These are phyloP conservation scores for Boletus sp. DNA, from an alignment of 768 basidiomycete species.

Conservation along the genomic window DNA sequence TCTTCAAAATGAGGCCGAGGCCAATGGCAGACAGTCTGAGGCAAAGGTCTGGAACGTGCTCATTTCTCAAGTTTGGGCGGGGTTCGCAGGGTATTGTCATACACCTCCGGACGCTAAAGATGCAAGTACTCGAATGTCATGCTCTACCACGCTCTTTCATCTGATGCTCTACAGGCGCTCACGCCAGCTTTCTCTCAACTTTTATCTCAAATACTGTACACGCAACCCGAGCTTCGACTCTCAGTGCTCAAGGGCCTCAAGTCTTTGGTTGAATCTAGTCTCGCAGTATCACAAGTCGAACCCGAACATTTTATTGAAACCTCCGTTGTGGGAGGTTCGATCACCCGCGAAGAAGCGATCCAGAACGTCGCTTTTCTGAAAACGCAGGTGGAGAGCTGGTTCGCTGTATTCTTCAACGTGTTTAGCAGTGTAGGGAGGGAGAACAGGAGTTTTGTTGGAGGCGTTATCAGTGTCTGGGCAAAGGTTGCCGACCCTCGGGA, in stretches of 20 bases:
- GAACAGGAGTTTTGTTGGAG: conserved; percentile 71
- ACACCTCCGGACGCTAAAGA: conserved; percentile 69
- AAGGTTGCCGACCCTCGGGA: conserved; percentile 77
- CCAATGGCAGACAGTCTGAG: conserved; percentile 70
- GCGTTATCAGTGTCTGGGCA: conserved; percentile 85
- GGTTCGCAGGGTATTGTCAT: conserved; percentile 88
- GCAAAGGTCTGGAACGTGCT: conserved; percentile 95
- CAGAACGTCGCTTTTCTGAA: conserved; percentile 70
- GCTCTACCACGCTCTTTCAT: not conserved
- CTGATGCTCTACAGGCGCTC: conserved; percentile 51
- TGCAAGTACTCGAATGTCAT: conserved; percentile 37
- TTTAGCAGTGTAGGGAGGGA: conserved; percentile 83
- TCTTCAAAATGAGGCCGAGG: conserved; percentile 75
- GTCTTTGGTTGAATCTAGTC: conserved; percentile 77
- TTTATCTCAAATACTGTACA: conserved; percentile 91
- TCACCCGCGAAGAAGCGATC: conserved; percentile 58
- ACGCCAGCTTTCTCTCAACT: conserved; percentile 78
- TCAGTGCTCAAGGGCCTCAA: conserved; percentile 80
- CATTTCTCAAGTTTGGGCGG: conserved; percentile 90
- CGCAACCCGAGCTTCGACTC: conserved; percentile 78
- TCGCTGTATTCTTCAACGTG: conserved; percentile 95
- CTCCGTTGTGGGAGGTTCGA: conserved; percentile 23
- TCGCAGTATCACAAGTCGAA: conserved; percentile 41
- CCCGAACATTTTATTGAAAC: conserved; percentile 29
- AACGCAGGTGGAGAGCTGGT: conserved; percentile 85